Conservation (phyloP, 2,329 filamentous ascomycete genomes). For the Paramyrothecium roridum region DNA sequence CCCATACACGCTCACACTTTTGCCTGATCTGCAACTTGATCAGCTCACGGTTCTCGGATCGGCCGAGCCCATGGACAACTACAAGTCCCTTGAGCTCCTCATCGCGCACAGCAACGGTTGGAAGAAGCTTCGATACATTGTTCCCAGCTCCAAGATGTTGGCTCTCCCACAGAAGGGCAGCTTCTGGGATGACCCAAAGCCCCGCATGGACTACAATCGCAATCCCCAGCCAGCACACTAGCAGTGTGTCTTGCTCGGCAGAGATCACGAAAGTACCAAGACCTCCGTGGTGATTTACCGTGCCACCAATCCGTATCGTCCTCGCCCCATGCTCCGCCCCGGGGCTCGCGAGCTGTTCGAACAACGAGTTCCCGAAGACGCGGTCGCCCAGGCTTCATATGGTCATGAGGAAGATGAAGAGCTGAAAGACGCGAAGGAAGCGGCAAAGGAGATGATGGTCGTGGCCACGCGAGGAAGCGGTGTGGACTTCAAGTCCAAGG, state of each 20-base stretch:
- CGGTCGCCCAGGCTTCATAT: too few relatives aligned
- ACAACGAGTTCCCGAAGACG: too few relatives aligned
- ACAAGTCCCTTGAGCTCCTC: not conserved
- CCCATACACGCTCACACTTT: constrained; percentile 2
- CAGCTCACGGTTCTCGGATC: too few relatives aligned
- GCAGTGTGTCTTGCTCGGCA: constrained; percentile 1
- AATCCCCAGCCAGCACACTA: constrained; percentile 7
- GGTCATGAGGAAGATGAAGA: too few relatives aligned
- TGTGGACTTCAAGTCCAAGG: too few relatives aligned
- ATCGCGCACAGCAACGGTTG: constrained; percentile 5
- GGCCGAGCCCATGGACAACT: too few relatives aligned
- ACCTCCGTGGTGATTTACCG: constrained; percentile 8
- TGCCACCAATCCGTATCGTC: not conserved
- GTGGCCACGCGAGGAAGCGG: too few relatives aligned
- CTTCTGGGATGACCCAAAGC: not conserved
- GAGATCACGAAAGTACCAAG: constrained; percentile 1
- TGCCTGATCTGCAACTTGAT: too few relatives aligned
- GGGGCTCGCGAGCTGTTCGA: too few relatives aligned
- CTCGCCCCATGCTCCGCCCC: not conserved
- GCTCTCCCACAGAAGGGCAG: not conserved
- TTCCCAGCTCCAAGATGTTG: constrained; percentile 3
- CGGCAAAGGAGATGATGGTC: too few relatives aligned
- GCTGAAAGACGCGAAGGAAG: too few relatives aligned
- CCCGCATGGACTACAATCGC: not conserved
- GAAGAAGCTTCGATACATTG: constrained; percentile 9